Base-by-base conservation (phyloP, 768 basidiomycete genomes). In the Cystobasidium onofrii region DNA sequence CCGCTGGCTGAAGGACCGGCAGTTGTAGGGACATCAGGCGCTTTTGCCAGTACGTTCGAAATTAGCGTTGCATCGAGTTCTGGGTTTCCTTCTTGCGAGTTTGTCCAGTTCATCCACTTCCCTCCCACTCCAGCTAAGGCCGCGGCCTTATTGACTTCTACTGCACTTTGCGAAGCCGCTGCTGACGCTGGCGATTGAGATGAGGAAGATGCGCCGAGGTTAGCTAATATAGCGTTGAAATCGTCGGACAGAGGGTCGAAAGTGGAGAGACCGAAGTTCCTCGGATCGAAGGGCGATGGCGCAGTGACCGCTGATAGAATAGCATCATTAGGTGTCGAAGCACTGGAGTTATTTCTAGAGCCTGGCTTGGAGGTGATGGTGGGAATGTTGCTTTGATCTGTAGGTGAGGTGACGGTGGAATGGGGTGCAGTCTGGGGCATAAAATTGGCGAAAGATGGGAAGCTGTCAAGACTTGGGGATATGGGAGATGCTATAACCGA, bases 21-120 rank as follows among this genome's bases (percentile, higher is more conserved):
- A 60, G 57, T 23, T 9, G 10, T 60, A 13, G 57, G 2, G 15
- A 60, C 57, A 29, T 60, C 57, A 25, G 57, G 17, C 2, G 57
- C 25, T 29, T 60, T 34, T 3, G 25, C 29, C 33, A 60, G 33
- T 6, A 60, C 57, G 57, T 29, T 60, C 9, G 57, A 60, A 4
- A 60, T 60, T 4, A 60, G 20, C 3, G 29, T 60, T 25, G 57
- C 57, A 60, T 60, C 57, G 10, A 17, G 4, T 13, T 60, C 57
- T 29, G 17, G 25, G 23, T 27, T 34, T 29, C 12, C 54, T 13
- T 25, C 34, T 44, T 71, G 69, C 33, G 33, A 46, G 27, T 55
- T 39, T 34, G 55, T 13, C 69, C 69, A 71, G 29, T 71, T 71
- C 33, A 71, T 55, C 69, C 69, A 71, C 36, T 71, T 71, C 1